phyloP scores from a whole-genome alignment of 1,284 basidiomycete genomes.

The Tylopilus sp. region DNA sequence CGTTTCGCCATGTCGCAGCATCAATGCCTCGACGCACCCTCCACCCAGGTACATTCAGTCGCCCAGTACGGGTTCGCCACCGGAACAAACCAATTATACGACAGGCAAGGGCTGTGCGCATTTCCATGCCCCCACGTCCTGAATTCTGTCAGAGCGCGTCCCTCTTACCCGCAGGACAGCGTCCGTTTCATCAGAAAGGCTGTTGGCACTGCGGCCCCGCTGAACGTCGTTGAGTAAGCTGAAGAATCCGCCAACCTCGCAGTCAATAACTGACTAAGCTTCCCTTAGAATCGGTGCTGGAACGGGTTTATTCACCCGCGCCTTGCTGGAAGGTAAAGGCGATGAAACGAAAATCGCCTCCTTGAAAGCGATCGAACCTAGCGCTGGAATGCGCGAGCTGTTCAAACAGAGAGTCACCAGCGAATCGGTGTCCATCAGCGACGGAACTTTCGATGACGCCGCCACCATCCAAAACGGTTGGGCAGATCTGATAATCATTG shows the following conservation, averaged over 20 bases:
- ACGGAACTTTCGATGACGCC: conserved; percentile 66
- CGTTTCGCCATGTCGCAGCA: background rate
- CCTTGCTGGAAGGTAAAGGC: conserved; percentile 59
- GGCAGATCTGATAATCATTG: conserved; percentile 72
- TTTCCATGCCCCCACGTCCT: background rate
- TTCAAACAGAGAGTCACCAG: conserved; percentile 54
- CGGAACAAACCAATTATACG: conserved; percentile 74
- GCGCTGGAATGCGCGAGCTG: conserved; percentile 64
- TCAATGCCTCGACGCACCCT: too few species aligned
- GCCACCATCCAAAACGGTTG: conserved; percentile 52
- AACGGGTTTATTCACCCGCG: conserved; percentile 78
- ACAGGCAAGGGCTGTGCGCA: conserved; percentile 27
- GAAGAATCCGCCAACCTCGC: too few species aligned
- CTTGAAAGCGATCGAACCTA: conserved; percentile 68
- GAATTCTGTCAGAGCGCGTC: conserved; percentile 45
- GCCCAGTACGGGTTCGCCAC: conserved; percentile 64
- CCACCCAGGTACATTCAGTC: conserved; percentile 44
- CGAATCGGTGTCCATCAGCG: conserved; percentile 44
- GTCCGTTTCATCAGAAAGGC: conserved; percentile 53
- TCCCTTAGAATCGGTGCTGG: conserved; percentile 60
- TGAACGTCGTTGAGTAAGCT: conserved; percentile 72
- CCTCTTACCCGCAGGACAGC: conserved; percentile 62
- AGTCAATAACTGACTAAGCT: background rate
- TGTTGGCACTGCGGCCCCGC: conserved; percentile 32
- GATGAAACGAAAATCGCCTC: conserved; percentile 48